These are phyloP conservation scores for Brassica juncea DNA, from an alignment of 345 rosid species.

Conservation along the genomic window DNA sequence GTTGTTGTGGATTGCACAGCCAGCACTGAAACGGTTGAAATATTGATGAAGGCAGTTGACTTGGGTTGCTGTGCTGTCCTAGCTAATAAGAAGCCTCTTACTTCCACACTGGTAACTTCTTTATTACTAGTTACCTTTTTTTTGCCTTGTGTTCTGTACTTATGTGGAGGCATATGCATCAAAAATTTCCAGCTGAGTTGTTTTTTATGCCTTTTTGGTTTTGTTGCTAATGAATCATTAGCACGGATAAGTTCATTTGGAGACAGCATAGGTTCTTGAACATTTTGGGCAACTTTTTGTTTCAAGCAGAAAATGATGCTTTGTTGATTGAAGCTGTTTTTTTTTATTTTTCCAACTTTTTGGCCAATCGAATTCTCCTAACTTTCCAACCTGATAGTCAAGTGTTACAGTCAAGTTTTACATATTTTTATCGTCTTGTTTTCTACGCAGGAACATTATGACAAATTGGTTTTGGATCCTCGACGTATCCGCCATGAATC, in stretches of 20 bases:
- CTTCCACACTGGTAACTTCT: slow-evolving; percentile 65
- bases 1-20: slow-evolving; percentile 89
- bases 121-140: not conserved
- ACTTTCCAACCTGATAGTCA: not conserved
- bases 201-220: not conserved
- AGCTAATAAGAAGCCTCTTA: slow-evolving; percentile 94
- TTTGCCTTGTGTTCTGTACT: not conserved
- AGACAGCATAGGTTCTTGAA: not conserved
- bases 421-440: slow-evolving; percentile 5
- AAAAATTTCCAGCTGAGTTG: not conserved
- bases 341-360: no score
- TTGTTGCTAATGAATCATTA: slow-evolving; percentile 1
- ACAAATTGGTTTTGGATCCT: slow-evolving; percentile 58
- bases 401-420: not conserved
- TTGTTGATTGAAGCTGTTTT: not conserved
- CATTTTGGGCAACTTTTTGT: not conserved
- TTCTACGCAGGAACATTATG: slow-evolving; percentile 68
- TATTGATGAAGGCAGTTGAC: slow-evolving; percentile 58
- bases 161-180: not conserved
- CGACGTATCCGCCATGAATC: slow-evolving; percentile 82
- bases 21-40: slow-evolving; percentile 55
- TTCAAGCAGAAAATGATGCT: not conserved
- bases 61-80: slow-evolving; percentile 75
- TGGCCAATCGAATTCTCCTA: not conserved
- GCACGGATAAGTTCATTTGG: not conserved